Evolutionary conservation across 768 basidiomycete species (phyloP).

Genomic region (Boletus sp.): DNA sequence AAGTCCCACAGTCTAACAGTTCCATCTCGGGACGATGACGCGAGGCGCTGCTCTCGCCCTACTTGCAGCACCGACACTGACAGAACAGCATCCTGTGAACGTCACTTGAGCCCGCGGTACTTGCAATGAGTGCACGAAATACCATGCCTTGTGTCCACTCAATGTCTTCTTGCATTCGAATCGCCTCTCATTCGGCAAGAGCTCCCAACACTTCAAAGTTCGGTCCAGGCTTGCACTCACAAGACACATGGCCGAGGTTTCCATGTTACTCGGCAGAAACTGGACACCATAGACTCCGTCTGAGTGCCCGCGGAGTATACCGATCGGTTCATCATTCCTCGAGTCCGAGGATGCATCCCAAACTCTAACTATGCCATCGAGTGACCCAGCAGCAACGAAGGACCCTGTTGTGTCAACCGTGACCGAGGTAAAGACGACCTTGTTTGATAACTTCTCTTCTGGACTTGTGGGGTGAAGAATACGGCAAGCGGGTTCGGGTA

Average conservation of each 20-base stretch:
- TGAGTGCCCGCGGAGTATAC: conserved; percentile 25
- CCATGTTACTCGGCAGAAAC: conserved; percentile 23
- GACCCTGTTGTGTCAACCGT: conserved; percentile 32
- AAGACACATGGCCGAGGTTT: conserved; percentile 27
- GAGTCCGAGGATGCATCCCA: conserved; percentile 46
- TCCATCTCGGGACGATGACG: conserved; percentile 38
- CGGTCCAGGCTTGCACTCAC: conserved; percentile 31
- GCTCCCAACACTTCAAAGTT: conserved; percentile 45
- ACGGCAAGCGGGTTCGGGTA: conserved; percentile 18
- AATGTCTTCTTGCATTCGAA: conserved; percentile 31
- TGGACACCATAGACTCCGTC: conserved; percentile 32
- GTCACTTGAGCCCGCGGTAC: neutral
- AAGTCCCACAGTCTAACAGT: conserved; percentile 37
- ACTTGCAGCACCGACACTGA: conserved; percentile 31
- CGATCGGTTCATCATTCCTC: conserved; percentile 20
- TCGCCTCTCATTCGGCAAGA: conserved; percentile 27
- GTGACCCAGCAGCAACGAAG: conserved; percentile 48
- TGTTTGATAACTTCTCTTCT: conserved; percentile 17
- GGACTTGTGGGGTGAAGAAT: conserved; percentile 17
- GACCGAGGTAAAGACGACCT: conserved; percentile 30
- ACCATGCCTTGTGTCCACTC: conserved; percentile 26
- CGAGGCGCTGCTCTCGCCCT: conserved; percentile 32
- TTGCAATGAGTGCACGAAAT: neutral
- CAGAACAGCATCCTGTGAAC: conserved; percentile 29
- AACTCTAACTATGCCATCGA: conserved; percentile 51